Base-by-base conservation (phyloP, 106 monocot genomes). In the Dioscorea dumetorum region DNA sequence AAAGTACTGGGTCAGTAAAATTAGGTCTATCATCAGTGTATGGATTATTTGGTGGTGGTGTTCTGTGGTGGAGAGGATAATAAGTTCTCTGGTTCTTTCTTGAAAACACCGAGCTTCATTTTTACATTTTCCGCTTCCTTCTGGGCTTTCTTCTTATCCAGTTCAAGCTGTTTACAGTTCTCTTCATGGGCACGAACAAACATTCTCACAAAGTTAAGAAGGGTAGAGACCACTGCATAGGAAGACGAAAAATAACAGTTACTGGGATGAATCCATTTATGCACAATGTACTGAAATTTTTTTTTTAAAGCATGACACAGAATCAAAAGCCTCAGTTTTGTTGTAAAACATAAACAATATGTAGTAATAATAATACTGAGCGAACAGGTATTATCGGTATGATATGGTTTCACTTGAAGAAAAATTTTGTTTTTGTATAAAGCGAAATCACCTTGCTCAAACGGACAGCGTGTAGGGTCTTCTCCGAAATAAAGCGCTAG, bases 401-500 rank as follows among this genome's bases (percentile, higher is more conserved):
- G 6, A 8, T 41, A 6, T 10, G 28, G 28, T 28, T 28, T 28
- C 3, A 28, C 28, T 28, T 28, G 1, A 28, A 28, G 28, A 28
- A 28, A 28, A 28, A 28, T 28, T 28, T 28, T 28, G 28, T 28
- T 28, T 28, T 28, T 28, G 28, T 28, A 28, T 28, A 41, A 41
- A 41, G 9, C 5, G 10, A 10, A 41, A 50, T 62, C 69, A 93
- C 92, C 92, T 93, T 93, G 88, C 64, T 93, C 92, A 63, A 88
- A 93, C 60, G 92, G 83, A 67, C 92, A 92, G 23, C 84, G 73
- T 0, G 79, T 73, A 62, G 88, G 88, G 67, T 85, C 88, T 85
- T 88, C 88, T 34, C 92, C 92, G 81, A 93, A 93, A 85, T 93
- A 93, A 72, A 76, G 82, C 21, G 88, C 85, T 66, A 93, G 82